Evolutionary conservation across 2,329 filamentous ascomycete genomes (phyloP).

Genomic region (Eutypella sp.): DNA sequence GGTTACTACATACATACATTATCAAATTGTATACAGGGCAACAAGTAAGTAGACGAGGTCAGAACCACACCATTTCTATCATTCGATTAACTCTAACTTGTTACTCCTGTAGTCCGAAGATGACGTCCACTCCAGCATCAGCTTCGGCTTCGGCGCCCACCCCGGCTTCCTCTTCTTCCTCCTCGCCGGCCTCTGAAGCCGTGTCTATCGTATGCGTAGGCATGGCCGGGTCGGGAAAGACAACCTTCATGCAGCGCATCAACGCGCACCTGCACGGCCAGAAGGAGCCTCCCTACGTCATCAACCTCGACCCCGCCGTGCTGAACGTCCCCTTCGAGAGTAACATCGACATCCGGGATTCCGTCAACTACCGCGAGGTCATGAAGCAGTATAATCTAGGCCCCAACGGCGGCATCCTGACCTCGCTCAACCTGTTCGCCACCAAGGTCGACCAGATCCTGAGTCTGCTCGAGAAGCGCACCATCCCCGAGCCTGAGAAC

Average conservation of each 20-base stretch:
- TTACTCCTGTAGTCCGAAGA: too few species aligned
- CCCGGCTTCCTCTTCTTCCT: conserved; percentile 2
- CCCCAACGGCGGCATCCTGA: conserved; percentile 94
- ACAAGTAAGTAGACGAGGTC: too few species aligned
- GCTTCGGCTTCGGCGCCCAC: conserved; percentile 6
- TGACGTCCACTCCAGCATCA: conserved; percentile 6
- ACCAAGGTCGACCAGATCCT: conserved; percentile 98
- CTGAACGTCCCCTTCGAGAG: conserved; percentile 88
- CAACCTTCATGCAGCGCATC: conserved; percentile 99
- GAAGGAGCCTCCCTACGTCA: conserved; percentile 80
- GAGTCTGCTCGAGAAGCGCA: conserved; percentile 81
- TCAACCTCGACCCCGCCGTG: conserved; percentile 96
- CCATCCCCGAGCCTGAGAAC: conserved; percentile 56
- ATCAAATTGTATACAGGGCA: too few species aligned
- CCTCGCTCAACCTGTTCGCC: conserved; percentile 90
- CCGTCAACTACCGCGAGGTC: conserved; percentile 98
- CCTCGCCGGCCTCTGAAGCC: conserved; percentile 5
- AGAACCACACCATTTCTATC: too few species aligned
- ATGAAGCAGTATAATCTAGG: conserved; percentile 99
- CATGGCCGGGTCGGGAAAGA: conserved; percentile 98
- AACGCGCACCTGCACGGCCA: conserved; percentile 86
- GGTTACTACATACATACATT: too few species aligned
- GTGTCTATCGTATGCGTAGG: conserved; percentile 83
- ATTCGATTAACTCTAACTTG: too few species aligned
- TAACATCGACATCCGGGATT: conserved; percentile 98